phyloP scores from a whole-genome alignment of 2,329 filamentous ascomycete genomes.

The Cladobotryum mycophilum region DNA sequence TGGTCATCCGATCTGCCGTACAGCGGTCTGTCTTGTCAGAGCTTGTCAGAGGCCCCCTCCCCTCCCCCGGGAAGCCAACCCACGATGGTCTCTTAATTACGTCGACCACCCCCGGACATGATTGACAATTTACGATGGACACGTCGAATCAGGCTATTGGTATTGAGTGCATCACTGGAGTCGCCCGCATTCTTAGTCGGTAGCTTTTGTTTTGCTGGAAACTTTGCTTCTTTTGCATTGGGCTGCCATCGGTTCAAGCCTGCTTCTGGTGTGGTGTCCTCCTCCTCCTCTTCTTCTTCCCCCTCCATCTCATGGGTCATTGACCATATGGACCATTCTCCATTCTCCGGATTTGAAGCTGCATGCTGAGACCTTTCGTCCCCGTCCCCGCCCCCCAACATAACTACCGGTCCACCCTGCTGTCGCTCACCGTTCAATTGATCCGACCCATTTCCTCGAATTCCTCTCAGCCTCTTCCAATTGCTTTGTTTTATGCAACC shows the following conservation, averaged over 20 bases:
- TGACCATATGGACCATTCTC: background rate
- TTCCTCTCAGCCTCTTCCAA: background rate
- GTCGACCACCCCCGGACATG: background rate
- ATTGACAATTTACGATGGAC: conserved; percentile 7
- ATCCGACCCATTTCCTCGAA: conserved; percentile 9
- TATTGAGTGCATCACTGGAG: conserved; percentile 1
- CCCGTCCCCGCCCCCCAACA: conserved; percentile 10
- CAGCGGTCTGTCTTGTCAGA: conserved; percentile 1
- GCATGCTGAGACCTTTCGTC: conserved; percentile 5
- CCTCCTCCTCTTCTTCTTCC: background rate
- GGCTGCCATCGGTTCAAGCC: conserved; percentile 9
- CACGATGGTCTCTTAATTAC: background rate
- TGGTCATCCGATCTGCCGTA: conserved; percentile 10
- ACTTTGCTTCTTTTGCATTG: conserved; percentile 6
- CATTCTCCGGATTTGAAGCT: conserved; percentile 12
- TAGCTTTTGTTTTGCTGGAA: background rate
- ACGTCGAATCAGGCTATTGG: conserved; percentile 6
- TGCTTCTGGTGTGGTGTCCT: conserved; percentile 1
- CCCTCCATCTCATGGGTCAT: background rate
- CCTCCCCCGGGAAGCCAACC: background rate
- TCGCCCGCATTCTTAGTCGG: background rate
- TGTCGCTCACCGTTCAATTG: conserved; percentile 10
- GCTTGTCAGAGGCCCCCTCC: background rate
- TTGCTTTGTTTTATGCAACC: background rate
- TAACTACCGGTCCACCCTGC: conserved; percentile 14